phyloP scores from a whole-genome alignment of 23 red algal species.

The Gracilaria gracilis region DNA sequence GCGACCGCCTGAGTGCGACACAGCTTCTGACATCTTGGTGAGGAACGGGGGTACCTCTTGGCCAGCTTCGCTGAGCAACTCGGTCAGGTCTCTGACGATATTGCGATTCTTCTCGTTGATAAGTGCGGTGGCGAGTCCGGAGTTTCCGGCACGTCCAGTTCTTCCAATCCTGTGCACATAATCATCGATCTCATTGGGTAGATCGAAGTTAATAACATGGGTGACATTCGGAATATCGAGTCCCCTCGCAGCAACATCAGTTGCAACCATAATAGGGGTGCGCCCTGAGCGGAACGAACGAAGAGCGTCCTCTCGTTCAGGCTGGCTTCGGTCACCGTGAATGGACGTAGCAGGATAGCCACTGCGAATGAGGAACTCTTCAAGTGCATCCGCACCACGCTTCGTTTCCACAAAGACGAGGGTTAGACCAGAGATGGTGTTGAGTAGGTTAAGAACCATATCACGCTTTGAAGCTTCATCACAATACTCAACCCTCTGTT shows the following conservation, averaged over 20 bases:
- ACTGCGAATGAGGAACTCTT: constrained; percentile 84
- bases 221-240: constrained; percentile 99
- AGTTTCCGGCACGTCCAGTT: constrained; percentile 98
- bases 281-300: constrained; percentile 91
- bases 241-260: constrained; percentile 97
- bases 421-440: constrained; percentile 92
- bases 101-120: constrained; percentile 97
- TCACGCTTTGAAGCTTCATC: constrained; percentile 92
- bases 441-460: constrained; percentile 91
- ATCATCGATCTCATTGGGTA: constrained; percentile 95
- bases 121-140: constrained; percentile 95
- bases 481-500: constrained; percentile 91
- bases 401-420: constrained; percentile 99
- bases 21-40: constrained; percentile 75
- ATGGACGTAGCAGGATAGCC: constrained; percentile 95
- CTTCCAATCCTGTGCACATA: constrained; percentile 99
- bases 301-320: constrained; percentile 91
- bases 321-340: constrained; percentile 99
- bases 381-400: constrained; percentile 91
- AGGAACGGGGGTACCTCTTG: constrained; percentile 97
- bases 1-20: constrained; percentile 64
- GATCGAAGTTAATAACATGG: constrained; percentile 99
- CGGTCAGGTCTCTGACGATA: constrained; percentile 86
- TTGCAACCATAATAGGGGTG: constrained; percentile 98
- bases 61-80: constrained; percentile 92